Conservation (phyloP, 345 rosid genomes). For the Heritiera fomes region DNA sequence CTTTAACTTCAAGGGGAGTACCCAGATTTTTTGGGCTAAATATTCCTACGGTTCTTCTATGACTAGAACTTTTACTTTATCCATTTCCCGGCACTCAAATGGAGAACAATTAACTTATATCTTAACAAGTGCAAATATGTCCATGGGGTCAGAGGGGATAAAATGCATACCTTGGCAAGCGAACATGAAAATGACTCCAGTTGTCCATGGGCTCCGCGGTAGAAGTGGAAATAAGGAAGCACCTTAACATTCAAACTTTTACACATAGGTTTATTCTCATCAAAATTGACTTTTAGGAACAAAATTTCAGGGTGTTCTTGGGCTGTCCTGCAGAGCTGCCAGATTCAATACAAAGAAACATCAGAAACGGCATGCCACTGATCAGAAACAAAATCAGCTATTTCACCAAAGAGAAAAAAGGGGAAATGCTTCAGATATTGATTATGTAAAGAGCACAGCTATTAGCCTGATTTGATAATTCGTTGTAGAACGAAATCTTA, state of each 20-base stretch:
- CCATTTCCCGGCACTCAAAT: background rate
- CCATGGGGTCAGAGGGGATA: background rate
- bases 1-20: background rate
- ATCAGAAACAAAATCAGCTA: background rate
- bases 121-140: background rate
- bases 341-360: constrained; percentile 18
- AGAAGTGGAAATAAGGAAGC: constrained; percentile 86
- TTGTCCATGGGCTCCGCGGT: constrained; percentile 78
- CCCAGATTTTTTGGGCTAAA: too few relatives aligned
- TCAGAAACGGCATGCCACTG: background rate
- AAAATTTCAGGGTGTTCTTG: constrained; percentile 68
- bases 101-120: background rate
- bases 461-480: background rate
- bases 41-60: too few relatives aligned
- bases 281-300: constrained; percentile 86
- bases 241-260: constrained; percentile 85
- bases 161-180: constrained; percentile 65
- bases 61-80: background rate
- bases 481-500: background rate
- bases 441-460: background rate
- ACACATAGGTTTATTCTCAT: constrained; percentile 89
- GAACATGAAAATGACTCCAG: constrained; percentile 89
- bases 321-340: constrained; percentile 84
- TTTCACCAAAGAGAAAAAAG: background rate
- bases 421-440: background rate